Evolutionary conservation across 2,329 filamentous ascomycete genomes (phyloP), one percentile per base, ranked within the genome.

Genomic region (Neopestalotiopsis clavispora): DNA sequence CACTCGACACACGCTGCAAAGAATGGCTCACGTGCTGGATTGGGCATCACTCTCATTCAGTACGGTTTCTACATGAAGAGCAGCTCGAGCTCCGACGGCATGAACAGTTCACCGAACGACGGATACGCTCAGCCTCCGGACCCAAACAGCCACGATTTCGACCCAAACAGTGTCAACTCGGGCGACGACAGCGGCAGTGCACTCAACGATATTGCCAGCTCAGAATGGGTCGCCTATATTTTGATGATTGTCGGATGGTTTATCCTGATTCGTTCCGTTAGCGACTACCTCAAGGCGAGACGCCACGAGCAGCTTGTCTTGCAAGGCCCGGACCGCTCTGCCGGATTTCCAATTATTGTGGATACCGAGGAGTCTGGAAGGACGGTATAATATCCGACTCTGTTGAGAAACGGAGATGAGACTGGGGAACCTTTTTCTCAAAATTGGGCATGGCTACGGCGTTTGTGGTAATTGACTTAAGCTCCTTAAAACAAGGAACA

Each of bases 161-260:
- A 97, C 77, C 92, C 94, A 1, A 88, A 87, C 73, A 84, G 89
- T 3, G 92, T 95, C 28, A 74, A 74, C 67, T 74, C 78, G 66
- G 74, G 79, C 71, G 72, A 83, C 57, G 75, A 83, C 12, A 74
- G 78, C 13, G 75, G 79, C 1, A 84, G 85, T 56, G 81, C 83
- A 13, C 77, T 86, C 10, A 81, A 83, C 6, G 87, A 89, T 45
- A 89, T 97, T 57, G 89, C 87, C 5, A 91, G 91, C 65, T 91
- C 88, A 72, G 95, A 98, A 78, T 98, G 94, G 94, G 85, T 97
- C 71, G 93, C 94, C 12, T 99, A 98, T 76, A 85, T 93, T 17
- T 82, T 99, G 62, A 99, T 99, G 96, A 93, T 99, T 77, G 92
- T 97, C 1, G 96, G 96, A 4, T 99, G 96, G 96, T 98, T 98